Percentiles rank a stretch among this genome's conserved stretches.
phyloP scores from a whole-genome alignment of 805 yeast species.

The Saccharomycopsis lassenensis region DNA sequence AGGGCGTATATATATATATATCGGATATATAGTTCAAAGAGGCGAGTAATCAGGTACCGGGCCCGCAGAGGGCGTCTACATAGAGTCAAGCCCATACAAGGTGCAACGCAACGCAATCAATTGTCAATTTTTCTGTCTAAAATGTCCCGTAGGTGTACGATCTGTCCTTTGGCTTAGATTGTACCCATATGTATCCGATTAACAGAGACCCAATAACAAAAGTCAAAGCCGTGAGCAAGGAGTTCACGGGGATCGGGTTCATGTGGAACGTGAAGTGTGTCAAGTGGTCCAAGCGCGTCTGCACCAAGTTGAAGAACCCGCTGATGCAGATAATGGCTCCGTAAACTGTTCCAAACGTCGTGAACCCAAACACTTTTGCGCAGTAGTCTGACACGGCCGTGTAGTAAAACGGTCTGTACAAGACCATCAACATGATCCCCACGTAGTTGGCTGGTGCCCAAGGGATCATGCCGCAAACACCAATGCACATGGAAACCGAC shows the following conservation, averaged over 20 bases:
- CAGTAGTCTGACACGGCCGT: conserved; percentile 87
- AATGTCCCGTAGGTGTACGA: conserved; percentile 3
- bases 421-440: conserved; percentile 64
- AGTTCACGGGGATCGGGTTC: conserved; percentile 76
- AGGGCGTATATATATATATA: no score
- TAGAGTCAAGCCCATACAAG: no score
- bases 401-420: conserved; percentile 85
- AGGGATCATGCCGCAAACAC: conserved; percentile 58
- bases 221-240: conserved; percentile 42
- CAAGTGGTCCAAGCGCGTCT: conserved; percentile 52
- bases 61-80: no score
- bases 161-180: no score
- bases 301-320: conserved; percentile 70
- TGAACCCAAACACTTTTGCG: conserved; percentile 88
- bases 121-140: neutral
- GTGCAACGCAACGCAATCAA: no score
- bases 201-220: conserved; percentile 41
- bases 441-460: conserved; percentile 39
- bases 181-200: no score
- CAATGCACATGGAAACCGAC: conserved; percentile 48
- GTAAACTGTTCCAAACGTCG: conserved; percentile 84
- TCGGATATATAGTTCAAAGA: no score
- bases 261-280: conserved; percentile 59
- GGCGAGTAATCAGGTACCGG: no score
- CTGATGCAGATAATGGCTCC: conserved; percentile 77